Evolutionary conservation across 2,329 filamentous ascomycete genomes (phyloP).

Genomic region (Capronia epimyces): DNA sequence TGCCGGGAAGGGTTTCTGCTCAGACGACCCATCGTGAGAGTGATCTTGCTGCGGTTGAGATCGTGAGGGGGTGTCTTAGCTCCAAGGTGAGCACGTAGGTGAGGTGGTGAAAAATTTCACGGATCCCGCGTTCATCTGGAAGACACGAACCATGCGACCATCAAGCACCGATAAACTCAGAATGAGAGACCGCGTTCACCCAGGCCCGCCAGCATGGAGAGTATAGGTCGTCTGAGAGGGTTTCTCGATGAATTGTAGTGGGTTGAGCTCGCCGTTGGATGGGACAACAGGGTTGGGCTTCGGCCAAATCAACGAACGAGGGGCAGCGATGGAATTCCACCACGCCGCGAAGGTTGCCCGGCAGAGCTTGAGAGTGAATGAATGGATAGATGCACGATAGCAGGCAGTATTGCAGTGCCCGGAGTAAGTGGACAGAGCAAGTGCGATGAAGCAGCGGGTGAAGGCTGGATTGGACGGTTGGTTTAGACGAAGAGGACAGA

Average conservation of each 20-base stretch:
- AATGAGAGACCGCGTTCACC: not conserved
- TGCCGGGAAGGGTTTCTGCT: constrained; percentile 12
- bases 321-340: constrained; percentile 10
- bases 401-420: constrained; percentile 3
- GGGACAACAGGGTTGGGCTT: not conserved
- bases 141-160: constrained; percentile 8
- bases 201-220: not conserved
- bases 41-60: constrained; percentile 4
- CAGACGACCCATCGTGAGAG: constrained; percentile 18
- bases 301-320: constrained; percentile 10
- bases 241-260: not conserved
- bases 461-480: constrained; percentile 5
- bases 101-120: constrained; percentile 21
- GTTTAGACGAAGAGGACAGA: constrained; percentile 12
- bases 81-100: constrained; percentile 8
- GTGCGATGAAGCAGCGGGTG: constrained; percentile 16
- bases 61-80: constrained; percentile 2
- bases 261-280: not conserved
- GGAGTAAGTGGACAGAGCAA: constrained; percentile 6
- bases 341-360: not conserved
- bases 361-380: not conserved
- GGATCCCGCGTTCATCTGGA: constrained; percentile 9
- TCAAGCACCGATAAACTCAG: constrained; percentile 3
- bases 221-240: not conserved
- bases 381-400: constrained; percentile 5